Base-by-base conservation (phyloP, 768 basidiomycete species). In the Heimioporus sp. region DNA sequence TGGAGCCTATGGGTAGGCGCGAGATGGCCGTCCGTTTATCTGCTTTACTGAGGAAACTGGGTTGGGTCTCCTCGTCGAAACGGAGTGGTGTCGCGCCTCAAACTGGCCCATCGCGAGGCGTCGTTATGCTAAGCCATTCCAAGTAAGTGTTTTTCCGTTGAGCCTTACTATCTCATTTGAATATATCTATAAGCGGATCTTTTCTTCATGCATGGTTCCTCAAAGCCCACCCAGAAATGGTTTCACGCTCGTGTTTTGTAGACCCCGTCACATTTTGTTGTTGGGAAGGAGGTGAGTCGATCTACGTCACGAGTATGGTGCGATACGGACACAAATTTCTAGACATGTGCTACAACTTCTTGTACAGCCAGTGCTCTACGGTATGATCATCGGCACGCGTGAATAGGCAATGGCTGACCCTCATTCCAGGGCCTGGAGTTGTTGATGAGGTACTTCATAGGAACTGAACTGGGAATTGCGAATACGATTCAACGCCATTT, bases 291-390 rank as follows among this genome's bases (percentile, higher is more conserved):
- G 87, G 89, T 87, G 60, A 53, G 80, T 76, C 10, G 32, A 39
- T 41, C 51, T 13, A 21, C 34, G 17, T 12, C 5, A 5, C 11
- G 35, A 31, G 21, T 30, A 19, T 49, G 21, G 36, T 5, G 30
- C 47, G 48, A 43, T 54, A 39, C 4, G 16, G 38, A 37, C 19
- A 13, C 21, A 15, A 36, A 6, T 49, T 52, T 48, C 41, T 24
- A 88, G 92, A 93, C 68, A 83, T 95, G 24, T 95, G 93, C 66
- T 90, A 88, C 72, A 93, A 92, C 64, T 96, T 96, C 70, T 74
- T 94, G 47, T 96, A 95, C 66, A 77, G 82, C 8, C 76, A 74
- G 28, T 85, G 86, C 45, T 74, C 69, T 43, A 86, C 81, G 30
- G 89, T 86, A 69, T 71, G 42, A 24, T 47, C 28, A 49, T 54